Evolutionary conservation across 495 filamentous ascomycete genomes (phyloP), one percentile per base, ranked within the genome.

Genomic region (Sordaria brevicollis): DNA sequence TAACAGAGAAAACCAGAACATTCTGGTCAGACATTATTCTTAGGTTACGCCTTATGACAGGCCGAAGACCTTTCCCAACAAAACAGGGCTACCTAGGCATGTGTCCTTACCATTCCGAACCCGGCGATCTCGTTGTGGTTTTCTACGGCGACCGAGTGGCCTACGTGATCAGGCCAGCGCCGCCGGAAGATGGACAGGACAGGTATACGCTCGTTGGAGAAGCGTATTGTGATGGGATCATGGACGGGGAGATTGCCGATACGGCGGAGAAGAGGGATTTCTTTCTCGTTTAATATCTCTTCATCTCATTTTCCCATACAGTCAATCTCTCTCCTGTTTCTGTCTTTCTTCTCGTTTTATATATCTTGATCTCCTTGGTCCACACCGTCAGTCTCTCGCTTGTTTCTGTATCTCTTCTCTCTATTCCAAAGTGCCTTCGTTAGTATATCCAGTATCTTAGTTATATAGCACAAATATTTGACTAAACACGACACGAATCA

Each of bases 181-280:
- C 36, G 1, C 34, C 17, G 10, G 39, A 69, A 34, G 7, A 36
- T 36, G 3, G 35, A 9, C 15, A 68, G 37, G 13, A 37, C 5
- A 65, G n/a, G 21, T 69, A 38, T 43, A 9, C 34, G 5, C 67
- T 73, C n/a, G 21, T 70, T 0, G 72, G 72, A 2, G 72, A 73
- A 57, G 72, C 72, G 2, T 73, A 69, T 35, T 70, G 69, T 41
- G 57, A 73, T 66, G 72, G 72, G 2, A 67, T 73, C n/a, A 73
- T 73, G 72, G 72, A 73, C 29, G 67, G 69, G 15, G 72, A 73
- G 65, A 57, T 70, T n/a, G 17, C 66, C 15, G 62, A 33, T 5
- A 66, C 21, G 10, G 68, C 49, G 17, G 34, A 35, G 13, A 66
- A 38, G 49, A 62, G 17, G 37, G 7, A 35, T 3, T 70, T 70